phyloP scores from a whole-genome alignment of 2,329 filamentous ascomycete genomes.

The Pseudogymnoascus sp. region DNA sequence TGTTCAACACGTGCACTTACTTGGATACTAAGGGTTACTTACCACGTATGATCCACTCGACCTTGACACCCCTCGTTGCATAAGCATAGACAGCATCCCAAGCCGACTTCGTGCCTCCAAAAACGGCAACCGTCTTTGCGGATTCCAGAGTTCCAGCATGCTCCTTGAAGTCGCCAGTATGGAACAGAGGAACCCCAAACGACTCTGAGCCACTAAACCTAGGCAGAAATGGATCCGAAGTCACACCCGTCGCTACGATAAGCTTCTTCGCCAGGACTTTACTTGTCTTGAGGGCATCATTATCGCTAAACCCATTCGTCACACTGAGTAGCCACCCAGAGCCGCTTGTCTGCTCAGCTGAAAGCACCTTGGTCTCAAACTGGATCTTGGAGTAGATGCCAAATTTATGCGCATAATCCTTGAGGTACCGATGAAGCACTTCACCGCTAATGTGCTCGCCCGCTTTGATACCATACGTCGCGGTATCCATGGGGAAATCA shows the following conservation, averaged over 20 bases:
- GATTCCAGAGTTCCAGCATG: conserved; percentile 34
- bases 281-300: conserved; percentile 14
- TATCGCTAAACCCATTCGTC: conserved; percentile 15
- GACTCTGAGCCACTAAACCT: conserved; percentile 37
- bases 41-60: conserved; percentile 53
- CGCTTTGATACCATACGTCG: conserved; percentile 39
- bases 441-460: conserved; percentile 49
- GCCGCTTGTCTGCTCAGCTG: conserved; percentile 34
- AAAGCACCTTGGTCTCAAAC: conserved; percentile 41
- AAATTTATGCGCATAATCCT: conserved; percentile 44
- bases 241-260: conserved; percentile 48
- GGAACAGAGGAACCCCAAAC: conserved; percentile 42
- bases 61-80: conserved; percentile 44
- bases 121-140: conserved; percentile 42
- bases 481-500: conserved; percentile 61
- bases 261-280: conserved; percentile 36
- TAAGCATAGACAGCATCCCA: conserved; percentile 58
- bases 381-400: conserved; percentile 40
- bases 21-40: conserved; percentile 11
- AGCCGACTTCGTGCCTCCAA: conserved; percentile 57
- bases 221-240: conserved; percentile 42
- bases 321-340: conserved; percentile 37
- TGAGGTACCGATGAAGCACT: conserved; percentile 48
- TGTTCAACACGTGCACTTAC: neutral
- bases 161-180: conserved; percentile 38